Conservation (phyloP, 371 early-diverging fungal species). For the Syncephalastrum contaminatum region DNA sequence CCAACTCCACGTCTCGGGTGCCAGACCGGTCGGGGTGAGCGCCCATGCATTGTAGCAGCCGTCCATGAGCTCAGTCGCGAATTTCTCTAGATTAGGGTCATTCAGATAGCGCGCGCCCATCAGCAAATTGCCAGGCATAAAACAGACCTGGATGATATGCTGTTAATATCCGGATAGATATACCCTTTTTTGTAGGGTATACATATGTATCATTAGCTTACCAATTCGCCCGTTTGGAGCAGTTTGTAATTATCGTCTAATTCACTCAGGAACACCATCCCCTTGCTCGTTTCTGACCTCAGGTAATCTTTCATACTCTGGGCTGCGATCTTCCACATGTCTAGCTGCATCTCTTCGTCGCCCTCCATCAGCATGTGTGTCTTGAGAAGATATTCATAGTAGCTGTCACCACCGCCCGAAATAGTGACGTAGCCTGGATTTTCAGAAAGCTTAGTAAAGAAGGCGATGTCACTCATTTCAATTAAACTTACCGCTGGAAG, state of each 20-base stretch:
- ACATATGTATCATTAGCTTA: conserved; percentile 9
- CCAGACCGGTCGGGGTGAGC: conserved; percentile 35
- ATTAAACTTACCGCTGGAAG: conserved; percentile 42
- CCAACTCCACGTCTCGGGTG: conserved; percentile 52
- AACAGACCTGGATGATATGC: conserved; percentile 31
- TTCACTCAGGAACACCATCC: conserved; percentile 39
- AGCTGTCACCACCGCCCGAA: conserved; percentile 79
- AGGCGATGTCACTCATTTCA: background rate
- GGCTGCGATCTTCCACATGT: conserved; percentile 42
- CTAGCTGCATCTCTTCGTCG: conserved; percentile 42
- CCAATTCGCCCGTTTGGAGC: conserved; percentile 41
- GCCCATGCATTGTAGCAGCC: conserved; percentile 41
- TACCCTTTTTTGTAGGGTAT: conserved; percentile 14
- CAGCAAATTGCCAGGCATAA: conserved; percentile 44
- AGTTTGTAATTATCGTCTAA: conserved; percentile 24
- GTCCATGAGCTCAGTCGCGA: conserved; percentile 42
- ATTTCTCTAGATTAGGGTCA: conserved; percentile 12
- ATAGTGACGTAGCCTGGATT: conserved; percentile 44
- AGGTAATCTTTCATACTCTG: conserved; percentile 48
- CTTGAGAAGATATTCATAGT: conserved; percentile 84
- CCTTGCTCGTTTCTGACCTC: conserved; percentile 28
- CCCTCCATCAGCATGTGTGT: conserved; percentile 60
- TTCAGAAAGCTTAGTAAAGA: conserved; percentile 11
- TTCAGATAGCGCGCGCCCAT: conserved; percentile 39
- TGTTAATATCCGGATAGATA: conserved; percentile 7